A percentile compares a stretch with the other conserved stretches of the same genome.
These are phyloP conservation scores for Dimargaris xerosporica DNA, from an alignment of 192 early-diverging fungal genomes.

Conservation along the genomic window DNA sequence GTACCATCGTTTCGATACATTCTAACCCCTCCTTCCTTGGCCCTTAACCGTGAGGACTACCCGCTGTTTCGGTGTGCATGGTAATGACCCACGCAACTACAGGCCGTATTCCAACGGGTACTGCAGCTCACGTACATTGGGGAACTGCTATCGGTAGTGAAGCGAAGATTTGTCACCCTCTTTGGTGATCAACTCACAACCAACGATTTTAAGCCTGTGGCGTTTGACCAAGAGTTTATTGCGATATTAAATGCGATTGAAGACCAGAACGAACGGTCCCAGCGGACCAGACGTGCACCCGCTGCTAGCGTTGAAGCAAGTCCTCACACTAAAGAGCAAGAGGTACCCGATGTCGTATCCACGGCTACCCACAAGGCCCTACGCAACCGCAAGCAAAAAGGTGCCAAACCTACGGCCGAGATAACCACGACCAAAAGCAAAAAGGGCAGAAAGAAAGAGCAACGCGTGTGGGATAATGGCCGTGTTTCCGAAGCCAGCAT, in stretches of 20 bases:
- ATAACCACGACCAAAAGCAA: constrained; percentile 18
- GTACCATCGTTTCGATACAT: no score
- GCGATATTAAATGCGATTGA: constrained; percentile 33
- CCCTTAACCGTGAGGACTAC: no score
- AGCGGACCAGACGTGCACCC: no score
- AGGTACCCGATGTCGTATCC: constrained; percentile 23
- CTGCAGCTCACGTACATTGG: constrained; percentile 73
- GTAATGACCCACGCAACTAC: no score
- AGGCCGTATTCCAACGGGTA: constrained; percentile 77
- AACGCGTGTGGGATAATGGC: constrained; percentile 62
- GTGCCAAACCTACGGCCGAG: no score
- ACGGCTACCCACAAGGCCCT: constrained; percentile 7
- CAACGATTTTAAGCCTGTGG: constrained; percentile 16
- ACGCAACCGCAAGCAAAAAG: constrained; percentile 11
- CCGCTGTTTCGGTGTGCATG: no score
- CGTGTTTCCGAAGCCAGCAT: constrained; percentile 25
- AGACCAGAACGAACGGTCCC: constrained; percentile 51
- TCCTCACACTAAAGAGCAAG: constrained; percentile 12
- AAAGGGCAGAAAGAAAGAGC: constrained; percentile 32
- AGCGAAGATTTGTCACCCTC: constrained; percentile 44
- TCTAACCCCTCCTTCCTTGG: no score
- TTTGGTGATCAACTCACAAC: constrained; percentile 29
- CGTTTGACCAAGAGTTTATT: constrained; percentile 17
- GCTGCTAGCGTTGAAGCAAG: no score
- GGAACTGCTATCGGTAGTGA: constrained; percentile 55